Base-by-base conservation (phyloP, 1,284 basidiomycete species). In the Chalciporus sp. region DNA sequence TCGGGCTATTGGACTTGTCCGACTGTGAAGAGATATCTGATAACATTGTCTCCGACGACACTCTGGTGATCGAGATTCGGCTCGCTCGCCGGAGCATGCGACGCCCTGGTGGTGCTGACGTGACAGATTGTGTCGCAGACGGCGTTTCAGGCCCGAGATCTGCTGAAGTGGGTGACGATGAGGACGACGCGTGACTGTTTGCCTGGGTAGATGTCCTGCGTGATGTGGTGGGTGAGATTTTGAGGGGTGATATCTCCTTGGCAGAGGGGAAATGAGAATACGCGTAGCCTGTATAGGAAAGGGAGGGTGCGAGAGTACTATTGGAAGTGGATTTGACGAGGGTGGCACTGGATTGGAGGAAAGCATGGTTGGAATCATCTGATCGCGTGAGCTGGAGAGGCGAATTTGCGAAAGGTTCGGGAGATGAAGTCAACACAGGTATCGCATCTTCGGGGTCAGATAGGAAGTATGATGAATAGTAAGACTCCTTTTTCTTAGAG, bases 321-420 rank as follows among this genome's bases (percentile, higher is more conserved):
- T 59, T 60, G 2, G 67, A 72, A 50, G 56, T 63, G 47, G 55
- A 65, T 31, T 61, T 65, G 47, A 57, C 65, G 14, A 71, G 51
- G 14, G 69, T 71, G 35, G 46, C 29, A 27, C 51, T 53, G 0
- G 69, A 72, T 19, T 51, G 64, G 42, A 48, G 55, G 43, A 63
- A 55, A 14, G 57, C 64, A 33, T 52, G 56, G 40, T 40, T 61
- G 7, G 64, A 65, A 52, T 63, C 63, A 31, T 51, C 52, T 20
- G 63, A 65, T 51, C 39, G 63, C 23, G 41, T 41, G 33, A 59
- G 26, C 14, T 48, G 58, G 35, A 52, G 43, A 16, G 47, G 40
- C n/a, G 69, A 58, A 42, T 62, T 57, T 1, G 58, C 56, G 41
- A 44, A 33, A 46, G 37, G 46, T 20, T 40, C 49, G 10, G 61